Conservation (phyloP, 257 asterid genomes). For the Solanum commersonii region DNA sequence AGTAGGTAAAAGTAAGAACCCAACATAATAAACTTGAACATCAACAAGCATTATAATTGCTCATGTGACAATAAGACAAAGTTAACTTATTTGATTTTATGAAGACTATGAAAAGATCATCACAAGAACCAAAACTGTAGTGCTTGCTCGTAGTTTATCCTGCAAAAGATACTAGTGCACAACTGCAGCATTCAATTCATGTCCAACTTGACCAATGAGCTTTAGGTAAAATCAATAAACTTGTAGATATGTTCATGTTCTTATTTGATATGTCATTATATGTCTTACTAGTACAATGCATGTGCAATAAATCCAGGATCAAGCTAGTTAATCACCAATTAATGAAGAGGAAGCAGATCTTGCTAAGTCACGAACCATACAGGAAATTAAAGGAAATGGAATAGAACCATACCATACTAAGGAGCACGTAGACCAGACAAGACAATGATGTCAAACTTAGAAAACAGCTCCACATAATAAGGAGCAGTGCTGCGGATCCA, state of each 20-base stretch:
- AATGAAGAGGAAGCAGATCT: conserved; percentile 4
- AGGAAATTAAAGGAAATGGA: not conserved
- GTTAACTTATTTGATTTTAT: not conserved
- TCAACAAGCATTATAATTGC: not conserved
- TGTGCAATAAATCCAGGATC: not conserved
- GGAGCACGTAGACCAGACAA: conserved; percentile 83
- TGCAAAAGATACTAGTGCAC: not conserved
- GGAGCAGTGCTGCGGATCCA: conserved; percentile 86
- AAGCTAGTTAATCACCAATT: not conserved
- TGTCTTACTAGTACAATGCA: not conserved
- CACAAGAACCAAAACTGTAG: not conserved
- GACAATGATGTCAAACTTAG: conserved; percentile 89
- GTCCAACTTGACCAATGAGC: not conserved
- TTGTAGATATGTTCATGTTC: not conserved
- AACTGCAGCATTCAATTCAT: not conserved
- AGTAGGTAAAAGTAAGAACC: not conserved
- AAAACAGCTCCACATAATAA: conserved; percentile 97
- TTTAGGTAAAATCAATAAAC: not conserved
- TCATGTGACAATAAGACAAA: not conserved
- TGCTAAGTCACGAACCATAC: not conserved
- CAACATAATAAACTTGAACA: not conserved
- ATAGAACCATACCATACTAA: conserved; percentile 74
- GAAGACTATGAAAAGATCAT: not conserved
- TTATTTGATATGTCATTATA: not conserved
- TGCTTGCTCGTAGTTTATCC: not conserved